Base-by-base conservation (phyloP, 345 rosid genomes). In the Raphanus sativus region DNA sequence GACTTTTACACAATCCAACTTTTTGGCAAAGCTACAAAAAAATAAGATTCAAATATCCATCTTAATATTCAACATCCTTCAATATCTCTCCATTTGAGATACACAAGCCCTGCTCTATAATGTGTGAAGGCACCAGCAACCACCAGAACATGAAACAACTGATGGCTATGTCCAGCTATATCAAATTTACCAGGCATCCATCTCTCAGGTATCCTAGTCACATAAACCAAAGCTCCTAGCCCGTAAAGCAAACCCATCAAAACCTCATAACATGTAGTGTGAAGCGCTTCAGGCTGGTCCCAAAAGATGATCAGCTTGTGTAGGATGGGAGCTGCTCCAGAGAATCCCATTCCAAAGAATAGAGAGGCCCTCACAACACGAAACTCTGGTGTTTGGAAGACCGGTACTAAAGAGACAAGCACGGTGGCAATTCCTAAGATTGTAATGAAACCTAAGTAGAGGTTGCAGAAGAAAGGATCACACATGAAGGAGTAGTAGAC, bases 161-260 rank as follows among this genome's bases (percentile, higher is more conserved):
- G 98, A 74, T 94, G 98, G 70, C 98, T 94, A 54, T 94, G 97
- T 65, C 98, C 97, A 6, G 97, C 97, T 71, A 94, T 88, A 86
- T 94, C 98, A 15, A 92, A 92, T 65, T 88, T 92, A 5, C 98
- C 98, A 0, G 98, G 98, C 95, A 81, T 90, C 98, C 98, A 94
- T 62, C 98, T 77, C 81, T 94, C 94, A 0, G 97, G 98, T 17
- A 92, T 81, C 83, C 98, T 89, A 8, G 90, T 84, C 0, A 93
- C 98, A 58, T 90, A 92, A 33, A 92, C 86, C 62, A 90, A 67
- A 32, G 95, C 98, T 69, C 97, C 97, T 8, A 87, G 6, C 5
- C 92, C 92, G 32, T 90, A 85, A 5, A 87, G 75, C 60, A 88
- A 60, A 25, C 98, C 98, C 98, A 94, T 94, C 77, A 94, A 79